These are phyloP conservation scores for Mycosphaerelloides madeirae DNA, from an alignment of 2,329 filamentous ascomycete genomes.

Conservation along the genomic window DNA sequence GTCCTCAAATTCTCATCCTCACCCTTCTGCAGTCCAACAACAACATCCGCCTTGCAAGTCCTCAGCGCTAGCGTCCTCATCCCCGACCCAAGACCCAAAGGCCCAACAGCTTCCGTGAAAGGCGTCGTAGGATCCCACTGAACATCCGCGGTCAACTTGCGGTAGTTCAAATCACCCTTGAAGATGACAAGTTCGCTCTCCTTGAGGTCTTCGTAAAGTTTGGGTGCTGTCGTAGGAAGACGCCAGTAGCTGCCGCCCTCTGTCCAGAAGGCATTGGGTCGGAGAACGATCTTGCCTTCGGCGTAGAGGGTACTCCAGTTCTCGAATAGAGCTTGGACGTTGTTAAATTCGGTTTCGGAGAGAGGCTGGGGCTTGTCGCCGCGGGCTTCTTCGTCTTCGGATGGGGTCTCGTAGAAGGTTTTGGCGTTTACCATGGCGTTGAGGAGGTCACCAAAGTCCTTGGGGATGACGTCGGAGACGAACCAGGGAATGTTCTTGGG, in stretches of 20 bases:
- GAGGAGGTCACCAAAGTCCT: slow-evolving; percentile 79
- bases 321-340: slow-evolving; percentile 72
- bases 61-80: slow-evolving; percentile 80
- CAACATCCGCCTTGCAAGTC: slow-evolving; percentile 94
- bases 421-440: slow-evolving; percentile 72
- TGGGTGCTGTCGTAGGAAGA: slow-evolving; percentile 63
- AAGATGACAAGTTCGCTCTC: slow-evolving; percentile 84
- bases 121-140: slow-evolving; percentile 83
- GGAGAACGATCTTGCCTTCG: slow-evolving; percentile 76
- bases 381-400: slow-evolving; percentile 57
- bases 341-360: slow-evolving; percentile 59
- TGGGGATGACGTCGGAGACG: slow-evolving; percentile 86
- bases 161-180: slow-evolving; percentile 96
- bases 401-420: slow-evolving; percentile 69
- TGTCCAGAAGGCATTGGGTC: slow-evolving; percentile 90
- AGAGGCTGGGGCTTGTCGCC: slow-evolving; percentile 58
- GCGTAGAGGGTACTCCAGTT: slow-evolving; percentile 76
- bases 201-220: slow-evolving; percentile 72
- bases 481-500: slow-evolving; percentile 98
- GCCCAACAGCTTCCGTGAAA: slow-evolving; percentile 79
- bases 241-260: slow-evolving; percentile 83
- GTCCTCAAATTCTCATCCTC: slow-evolving; percentile 74
- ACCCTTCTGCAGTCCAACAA: slow-evolving; percentile 78
- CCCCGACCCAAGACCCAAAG: slow-evolving; percentile 74
- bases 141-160: slow-evolving; percentile 87